Base-by-base conservation (phyloP, 192 early-diverging fungal genomes). In the Lobosporangium transversale region DNA sequence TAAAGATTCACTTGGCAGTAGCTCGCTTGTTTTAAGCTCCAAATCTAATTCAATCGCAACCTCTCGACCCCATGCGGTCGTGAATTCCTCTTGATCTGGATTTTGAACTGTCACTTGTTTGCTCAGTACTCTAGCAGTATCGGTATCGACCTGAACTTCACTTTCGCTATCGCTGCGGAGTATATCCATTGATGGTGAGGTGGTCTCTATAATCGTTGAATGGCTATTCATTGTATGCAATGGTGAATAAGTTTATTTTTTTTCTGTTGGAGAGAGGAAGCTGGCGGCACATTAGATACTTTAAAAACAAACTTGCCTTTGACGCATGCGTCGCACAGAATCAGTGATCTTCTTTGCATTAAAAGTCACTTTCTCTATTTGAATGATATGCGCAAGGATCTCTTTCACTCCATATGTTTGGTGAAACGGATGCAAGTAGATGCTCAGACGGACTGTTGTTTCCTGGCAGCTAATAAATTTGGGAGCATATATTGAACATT, bases 71-170 rank as follows among this genome's bases (percentile, higher is more conserved):
- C 73, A 76, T 11, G 12, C 47, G 1, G 64, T 24, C 8, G 53
- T 42, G 29, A 67, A 67, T 5, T 65, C 55, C 21, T 66, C 58
- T 8, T 76, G 52, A 45, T 67, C 65, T 24, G 73, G 73, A 45
- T 76, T 66, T 21, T 17, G 27, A 17, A 76, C n/a, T 3, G 27
- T 57, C 14, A 61, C 29, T 10, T 30, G 35, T n/a, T 67, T 37
- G 53, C 73, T 76, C 53, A 76, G 37, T 1, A 35, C 18, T 35
- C 52, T 66, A 9, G 53, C 35, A 7, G 51, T 30, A 10, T 67
- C 37, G 14, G 47, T 26, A 7, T 55, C 62, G n/a, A 66, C 31
- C 29, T 10, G 2, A 29, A 50, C 12, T 27, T 4, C 12, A n/a
- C 48, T 29, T 2, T 52, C n/a, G 12, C 35, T 18, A 1, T n/a